Evolutionary conservation across 352 stramenopile species (phyloP).

Genomic region (Pythium pyrilobum): DNA sequence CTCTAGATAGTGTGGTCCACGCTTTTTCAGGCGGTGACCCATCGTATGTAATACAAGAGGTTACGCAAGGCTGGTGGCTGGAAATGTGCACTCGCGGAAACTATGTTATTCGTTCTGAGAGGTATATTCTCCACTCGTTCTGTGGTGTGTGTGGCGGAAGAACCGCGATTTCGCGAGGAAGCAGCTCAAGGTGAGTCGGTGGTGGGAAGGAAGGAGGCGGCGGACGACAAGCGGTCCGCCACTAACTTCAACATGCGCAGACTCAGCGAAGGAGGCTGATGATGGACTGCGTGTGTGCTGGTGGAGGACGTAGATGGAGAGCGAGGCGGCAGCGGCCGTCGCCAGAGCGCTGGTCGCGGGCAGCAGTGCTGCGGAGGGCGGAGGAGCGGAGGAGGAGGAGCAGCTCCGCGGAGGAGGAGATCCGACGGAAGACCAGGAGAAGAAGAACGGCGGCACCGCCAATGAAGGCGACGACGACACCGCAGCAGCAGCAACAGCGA

Average conservation of each 20-base stretch:
- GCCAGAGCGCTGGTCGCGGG: not conserved
- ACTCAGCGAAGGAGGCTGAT: no score
- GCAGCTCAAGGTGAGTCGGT: not conserved
- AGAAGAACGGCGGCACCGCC: no score
- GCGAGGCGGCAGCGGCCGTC: not conserved
- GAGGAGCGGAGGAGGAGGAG: no score
- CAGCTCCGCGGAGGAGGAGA: no score
- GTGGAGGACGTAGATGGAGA: not conserved
- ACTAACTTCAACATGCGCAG: slow-evolving; percentile 20
- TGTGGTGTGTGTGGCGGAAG: slow-evolving; percentile 26
- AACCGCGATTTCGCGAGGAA: not conserved
- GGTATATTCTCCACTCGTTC: slow-evolving; percentile 9
- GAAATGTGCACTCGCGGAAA: not conserved
- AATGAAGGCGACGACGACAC: no score
- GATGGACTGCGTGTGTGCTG: not conserved
- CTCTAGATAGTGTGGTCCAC: not conserved
- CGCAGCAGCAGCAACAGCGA: no score
- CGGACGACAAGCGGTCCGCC: no score
- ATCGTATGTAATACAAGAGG: not conserved
- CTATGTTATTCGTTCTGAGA: not conserved
- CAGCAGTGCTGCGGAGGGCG: no score
- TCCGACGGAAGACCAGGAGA: no score
- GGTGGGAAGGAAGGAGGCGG: not conserved
- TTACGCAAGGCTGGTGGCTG: not conserved
- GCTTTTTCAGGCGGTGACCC: not conserved